Percentiles rank a stretch among this genome's conserved stretches.
phyloP scores from a whole-genome alignment of 768 basidiomycete genomes.

The Tulasnella sp. region DNA sequence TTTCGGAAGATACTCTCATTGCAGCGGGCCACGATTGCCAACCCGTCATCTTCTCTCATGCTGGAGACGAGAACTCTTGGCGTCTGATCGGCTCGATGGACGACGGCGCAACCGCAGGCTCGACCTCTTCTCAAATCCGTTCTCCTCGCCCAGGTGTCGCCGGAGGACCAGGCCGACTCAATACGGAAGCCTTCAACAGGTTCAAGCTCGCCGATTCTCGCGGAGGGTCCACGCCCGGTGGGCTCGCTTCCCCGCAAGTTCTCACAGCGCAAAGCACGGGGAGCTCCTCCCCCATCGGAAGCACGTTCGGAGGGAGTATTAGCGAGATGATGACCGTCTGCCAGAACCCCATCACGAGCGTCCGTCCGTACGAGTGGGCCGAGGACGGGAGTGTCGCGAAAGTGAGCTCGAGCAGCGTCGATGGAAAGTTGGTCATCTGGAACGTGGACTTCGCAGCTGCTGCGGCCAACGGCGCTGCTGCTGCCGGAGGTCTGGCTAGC shows the following conservation, averaged over 20 bases:
- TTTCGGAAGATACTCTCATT: constrained; percentile 65
- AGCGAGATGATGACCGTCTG: constrained; percentile 76
- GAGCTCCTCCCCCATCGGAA: constrained; percentile 24
- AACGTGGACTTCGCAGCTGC: constrained; percentile 29
- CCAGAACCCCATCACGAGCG: constrained; percentile 96
- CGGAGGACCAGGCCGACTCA: constrained; percentile 51
- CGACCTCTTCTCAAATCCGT: constrained; percentile 3
- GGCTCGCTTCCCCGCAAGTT: constrained; percentile 19
- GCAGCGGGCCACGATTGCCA: constrained; percentile 98
- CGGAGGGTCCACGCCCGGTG: constrained; percentile 33
- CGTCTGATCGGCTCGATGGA: constrained; percentile 70
- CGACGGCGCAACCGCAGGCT: constrained; percentile 41
- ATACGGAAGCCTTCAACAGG: constrained; percentile 86
- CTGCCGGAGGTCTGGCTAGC: constrained; percentile 29
- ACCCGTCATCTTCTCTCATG: constrained; percentile 67
- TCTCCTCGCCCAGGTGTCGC: constrained; percentile 25
- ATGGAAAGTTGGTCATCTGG: constrained; percentile 91
- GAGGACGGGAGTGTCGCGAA: constrained; percentile 46
- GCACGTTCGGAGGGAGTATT: background rate
- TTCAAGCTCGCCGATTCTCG: constrained; percentile 88
- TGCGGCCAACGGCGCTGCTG: constrained; percentile 36
- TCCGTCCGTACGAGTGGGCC: constrained; percentile 60
- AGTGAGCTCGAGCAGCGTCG: constrained; percentile 87
- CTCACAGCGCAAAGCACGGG: constrained; percentile 16
- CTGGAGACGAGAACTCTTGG: constrained; percentile 62